A percentile compares a stretch with the other conserved stretches of the same genome.
These are phyloP conservation scores for Leucocoprinus birnbaumii DNA, from an alignment of 768 basidiomycete species.

Conservation along the genomic window DNA sequence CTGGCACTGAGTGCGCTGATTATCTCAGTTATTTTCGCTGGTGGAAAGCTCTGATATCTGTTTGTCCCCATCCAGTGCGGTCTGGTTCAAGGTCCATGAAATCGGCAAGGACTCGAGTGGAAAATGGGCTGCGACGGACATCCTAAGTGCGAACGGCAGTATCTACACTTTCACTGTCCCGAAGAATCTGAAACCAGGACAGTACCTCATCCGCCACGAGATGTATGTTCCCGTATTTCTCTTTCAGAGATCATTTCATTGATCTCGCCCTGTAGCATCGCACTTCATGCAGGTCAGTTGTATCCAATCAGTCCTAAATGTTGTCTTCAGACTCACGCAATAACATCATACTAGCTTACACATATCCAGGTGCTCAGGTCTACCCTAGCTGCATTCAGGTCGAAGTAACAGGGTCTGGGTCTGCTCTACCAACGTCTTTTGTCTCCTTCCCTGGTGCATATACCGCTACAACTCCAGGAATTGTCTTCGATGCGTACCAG, in stretches of 20 bases:
- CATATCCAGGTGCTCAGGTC: slow-evolving; percentile 38
- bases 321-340: too few relatives aligned
- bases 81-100: slow-evolving; percentile 48
- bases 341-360: slow-evolving; percentile 20
- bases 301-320: too few relatives aligned
- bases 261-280: slow-evolving; percentile 24
- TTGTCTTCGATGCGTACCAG: slow-evolving; percentile 33
- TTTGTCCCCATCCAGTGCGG: slow-evolving; percentile 25
- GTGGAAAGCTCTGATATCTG: too few relatives aligned
- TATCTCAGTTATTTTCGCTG: background rate
- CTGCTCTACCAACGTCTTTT: slow-evolving; percentile 36
- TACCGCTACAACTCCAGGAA: slow-evolving; percentile 27
- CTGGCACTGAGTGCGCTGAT: slow-evolving; percentile 27
- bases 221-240: slow-evolving; percentile 23
- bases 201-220: slow-evolving; percentile 46
- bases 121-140: slow-evolving; percentile 39
- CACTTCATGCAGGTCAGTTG: slow-evolving; percentile 21
- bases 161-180: slow-evolving; percentile 45
- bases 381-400: slow-evolving; percentile 45
- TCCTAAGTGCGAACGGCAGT: slow-evolving; percentile 30
- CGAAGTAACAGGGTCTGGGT: slow-evolving; percentile 41
- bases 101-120: slow-evolving; percentile 38
- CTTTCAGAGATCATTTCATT: background rate
- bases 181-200: slow-evolving; percentile 36
- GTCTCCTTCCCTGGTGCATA: slow-evolving; percentile 48